Percentiles rank a stretch among this genome's conserved stretches.
phyloP scores from a whole-genome alignment of 2,329 filamentous ascomycete genomes.

The Ceratocystiopsis brevicomis region DNA sequence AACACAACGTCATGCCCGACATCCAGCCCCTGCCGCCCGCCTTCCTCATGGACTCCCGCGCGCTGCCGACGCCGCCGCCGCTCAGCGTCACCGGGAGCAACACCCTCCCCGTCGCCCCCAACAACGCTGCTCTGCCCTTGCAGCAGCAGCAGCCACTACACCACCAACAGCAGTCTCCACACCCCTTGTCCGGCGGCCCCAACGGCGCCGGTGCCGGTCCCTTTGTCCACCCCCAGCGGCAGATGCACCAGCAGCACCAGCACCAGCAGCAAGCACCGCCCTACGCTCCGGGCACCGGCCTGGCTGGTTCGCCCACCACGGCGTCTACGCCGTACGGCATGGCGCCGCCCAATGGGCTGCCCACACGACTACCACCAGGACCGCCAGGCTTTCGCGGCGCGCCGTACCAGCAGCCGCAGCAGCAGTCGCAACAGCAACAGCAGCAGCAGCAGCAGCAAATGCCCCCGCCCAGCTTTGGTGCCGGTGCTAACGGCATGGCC shows the following conservation, averaged over 20 bases:
- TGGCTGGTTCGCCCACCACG: slow-evolving; percentile 5
- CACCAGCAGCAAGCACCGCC: slow-evolving; percentile 8
- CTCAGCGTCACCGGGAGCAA: background rate
- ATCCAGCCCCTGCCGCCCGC: slow-evolving; percentile 57
- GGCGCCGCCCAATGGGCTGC: slow-evolving; percentile 27
- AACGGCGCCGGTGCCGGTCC: too few species aligned
- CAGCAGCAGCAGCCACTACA: too few species aligned
- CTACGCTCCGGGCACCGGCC: background rate
- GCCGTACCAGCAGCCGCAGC: slow-evolving; percentile 14
- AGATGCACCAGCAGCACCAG: slow-evolving; percentile 7
- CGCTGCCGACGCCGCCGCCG: too few species aligned
- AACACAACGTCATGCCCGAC: slow-evolving; percentile 77
- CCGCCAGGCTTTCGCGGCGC: slow-evolving; percentile 25
- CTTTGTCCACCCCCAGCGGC: too few species aligned
- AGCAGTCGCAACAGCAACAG: too few species aligned
- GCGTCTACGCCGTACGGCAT: slow-evolving; percentile 23
- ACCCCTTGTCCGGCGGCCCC: too few species aligned
- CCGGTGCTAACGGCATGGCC: background rate
- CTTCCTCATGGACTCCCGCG: slow-evolving; percentile 33
- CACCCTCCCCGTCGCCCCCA: background rate
- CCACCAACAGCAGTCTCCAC: too few species aligned
- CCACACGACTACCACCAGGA: slow-evolving; percentile 28
- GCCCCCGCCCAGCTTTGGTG: slow-evolving; percentile 22
- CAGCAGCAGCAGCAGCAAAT: slow-evolving; percentile 4
- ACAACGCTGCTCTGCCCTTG: too few species aligned